Percentiles rank a stretch among this genome's conserved stretches.
These are phyloP conservation scores for Citrullus amarus DNA, from an alignment of 306 rosid genomes.

Conservation along the genomic window DNA sequence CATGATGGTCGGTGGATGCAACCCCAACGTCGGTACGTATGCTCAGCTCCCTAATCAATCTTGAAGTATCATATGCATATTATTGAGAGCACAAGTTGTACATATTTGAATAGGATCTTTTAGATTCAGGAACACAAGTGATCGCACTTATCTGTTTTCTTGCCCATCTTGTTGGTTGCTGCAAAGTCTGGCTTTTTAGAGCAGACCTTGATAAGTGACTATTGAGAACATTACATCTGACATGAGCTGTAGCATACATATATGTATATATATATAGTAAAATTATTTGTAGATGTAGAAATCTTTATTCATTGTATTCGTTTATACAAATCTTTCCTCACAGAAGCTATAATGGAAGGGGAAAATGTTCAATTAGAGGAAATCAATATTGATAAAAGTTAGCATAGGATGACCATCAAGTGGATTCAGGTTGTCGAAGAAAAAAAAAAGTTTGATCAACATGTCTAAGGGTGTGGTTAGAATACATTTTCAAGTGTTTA, in stretches of 20 bases:
- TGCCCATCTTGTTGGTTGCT: not conserved
- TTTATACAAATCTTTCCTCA: not conserved
- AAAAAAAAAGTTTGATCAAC: not conserved
- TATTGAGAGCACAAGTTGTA: not conserved
- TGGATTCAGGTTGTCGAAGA: not conserved
- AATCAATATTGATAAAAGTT: not conserved
- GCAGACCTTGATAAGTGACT: not conserved
- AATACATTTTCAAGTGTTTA: no score
- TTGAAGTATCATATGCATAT: not conserved
- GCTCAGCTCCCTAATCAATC: slow-evolving; percentile 78
- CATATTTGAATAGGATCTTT: not conserved
- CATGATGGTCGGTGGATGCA: slow-evolving; percentile 88
- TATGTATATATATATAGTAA: not conserved
- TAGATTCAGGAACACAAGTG: not conserved
- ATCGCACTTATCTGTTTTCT: not conserved
- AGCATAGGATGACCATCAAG: not conserved
- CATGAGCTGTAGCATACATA: not conserved
- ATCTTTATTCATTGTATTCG: not conserved
- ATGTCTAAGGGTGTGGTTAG: no score
- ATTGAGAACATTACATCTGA: not conserved
- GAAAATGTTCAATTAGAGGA: not conserved
- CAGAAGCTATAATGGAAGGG: not conserved
- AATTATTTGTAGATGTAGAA: not conserved
- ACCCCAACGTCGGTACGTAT: slow-evolving; percentile 57
- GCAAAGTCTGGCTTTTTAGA: not conserved